These are phyloP conservation scores for Vanrija humicola DNA, from an alignment of 1,284 basidiomycete genomes.

Conservation along the genomic window DNA sequence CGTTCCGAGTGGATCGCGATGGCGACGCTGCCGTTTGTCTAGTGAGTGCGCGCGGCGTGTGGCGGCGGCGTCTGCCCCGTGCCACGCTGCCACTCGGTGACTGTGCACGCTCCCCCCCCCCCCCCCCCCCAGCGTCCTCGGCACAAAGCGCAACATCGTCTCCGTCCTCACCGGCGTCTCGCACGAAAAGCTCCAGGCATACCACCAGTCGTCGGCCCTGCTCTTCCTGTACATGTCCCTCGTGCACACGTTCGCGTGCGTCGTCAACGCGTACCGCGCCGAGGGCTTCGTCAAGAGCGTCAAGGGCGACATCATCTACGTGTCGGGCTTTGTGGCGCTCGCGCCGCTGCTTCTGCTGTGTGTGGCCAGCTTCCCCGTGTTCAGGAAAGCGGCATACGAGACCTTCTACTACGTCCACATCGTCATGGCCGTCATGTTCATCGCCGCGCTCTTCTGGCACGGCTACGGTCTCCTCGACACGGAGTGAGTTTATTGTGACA, in stretches of 20 bases:
- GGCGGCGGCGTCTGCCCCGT: no score
- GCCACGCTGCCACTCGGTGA: no score
- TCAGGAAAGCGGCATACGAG: slow-evolving; percentile 50
- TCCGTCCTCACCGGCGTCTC: slow-evolving; percentile 49
- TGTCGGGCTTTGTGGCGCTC: slow-evolving; percentile 49
- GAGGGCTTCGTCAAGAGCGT: not conserved
- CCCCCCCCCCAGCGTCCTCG: slow-evolving; percentile 25
- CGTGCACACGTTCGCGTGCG: slow-evolving; percentile 47
- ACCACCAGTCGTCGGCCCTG: slow-evolving; percentile 50
- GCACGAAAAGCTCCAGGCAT: slow-evolving; percentile 54
- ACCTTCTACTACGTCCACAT: slow-evolving; percentile 49
- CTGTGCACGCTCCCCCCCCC: no score
- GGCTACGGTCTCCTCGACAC: not conserved
- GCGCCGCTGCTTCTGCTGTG: slow-evolving; percentile 45
- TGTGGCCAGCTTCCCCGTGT: slow-evolving; percentile 20
- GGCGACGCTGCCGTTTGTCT: slow-evolving; percentile 14
- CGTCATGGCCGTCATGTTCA: slow-evolving; percentile 27
- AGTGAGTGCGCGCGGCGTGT: slow-evolving; percentile 1
- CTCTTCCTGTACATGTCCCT: slow-evolving; percentile 41
- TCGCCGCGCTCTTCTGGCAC: slow-evolving; percentile 4
- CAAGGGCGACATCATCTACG: slow-evolving; percentile 31
- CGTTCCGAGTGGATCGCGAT: slow-evolving; percentile 16
- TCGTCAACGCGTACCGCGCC: slow-evolving; percentile 23
- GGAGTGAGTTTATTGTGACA: no score
- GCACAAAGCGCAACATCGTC: slow-evolving; percentile 51